Percentiles rank a stretch among this genome's conserved stretches.
phyloP scores from a whole-genome alignment of 352 stramenopile genomes.

The Phytophthora nicotianae region DNA sequence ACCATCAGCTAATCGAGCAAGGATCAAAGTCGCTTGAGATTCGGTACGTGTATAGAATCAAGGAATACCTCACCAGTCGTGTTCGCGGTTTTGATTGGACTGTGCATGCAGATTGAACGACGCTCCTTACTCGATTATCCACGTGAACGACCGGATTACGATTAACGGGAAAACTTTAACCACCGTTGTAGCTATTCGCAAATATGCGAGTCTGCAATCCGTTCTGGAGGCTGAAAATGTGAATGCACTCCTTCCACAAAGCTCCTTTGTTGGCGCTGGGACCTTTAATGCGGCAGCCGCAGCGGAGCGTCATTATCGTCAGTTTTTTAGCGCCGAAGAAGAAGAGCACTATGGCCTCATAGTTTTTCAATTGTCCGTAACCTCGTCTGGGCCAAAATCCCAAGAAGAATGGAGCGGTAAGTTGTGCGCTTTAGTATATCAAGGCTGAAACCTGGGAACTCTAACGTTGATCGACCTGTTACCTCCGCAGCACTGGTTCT shows the following conservation, averaged over 20 bases:
- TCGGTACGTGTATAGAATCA: conserved; percentile 46
- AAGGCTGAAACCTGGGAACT: not conserved
- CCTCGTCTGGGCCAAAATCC: conserved; percentile 25
- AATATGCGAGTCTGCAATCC: conserved; percentile 62
- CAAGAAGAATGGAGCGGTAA: conserved; percentile 66
- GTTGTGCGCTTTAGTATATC: conserved; percentile 2
- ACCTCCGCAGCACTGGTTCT: conserved; percentile 46
- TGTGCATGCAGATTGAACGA: conserved; percentile 51
- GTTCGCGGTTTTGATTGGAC: too few species aligned
- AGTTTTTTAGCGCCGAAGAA: conserved; percentile 67
- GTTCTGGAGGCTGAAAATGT: conserved; percentile 64
- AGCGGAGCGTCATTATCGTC: conserved; percentile 53
- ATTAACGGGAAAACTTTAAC: conserved; percentile 56
- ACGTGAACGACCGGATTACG: conserved; percentile 64
- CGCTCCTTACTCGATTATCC: conserved; percentile 74
- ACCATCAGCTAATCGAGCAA: conserved; percentile 51
- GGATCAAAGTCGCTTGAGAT: conserved; percentile 71
- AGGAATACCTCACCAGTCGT: too few species aligned
- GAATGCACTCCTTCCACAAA: conserved; percentile 46
- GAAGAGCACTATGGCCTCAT: conserved; percentile 59
- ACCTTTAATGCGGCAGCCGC: conserved; percentile 31
- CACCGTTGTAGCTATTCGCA: conserved; percentile 56
- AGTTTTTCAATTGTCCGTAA: conserved; percentile 58
- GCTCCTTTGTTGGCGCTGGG: conserved; percentile 21
- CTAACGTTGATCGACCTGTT: conserved; percentile 9